Conservation (phyloP, 305 asterid genomes). For the Fraxinus sp. region DNA sequence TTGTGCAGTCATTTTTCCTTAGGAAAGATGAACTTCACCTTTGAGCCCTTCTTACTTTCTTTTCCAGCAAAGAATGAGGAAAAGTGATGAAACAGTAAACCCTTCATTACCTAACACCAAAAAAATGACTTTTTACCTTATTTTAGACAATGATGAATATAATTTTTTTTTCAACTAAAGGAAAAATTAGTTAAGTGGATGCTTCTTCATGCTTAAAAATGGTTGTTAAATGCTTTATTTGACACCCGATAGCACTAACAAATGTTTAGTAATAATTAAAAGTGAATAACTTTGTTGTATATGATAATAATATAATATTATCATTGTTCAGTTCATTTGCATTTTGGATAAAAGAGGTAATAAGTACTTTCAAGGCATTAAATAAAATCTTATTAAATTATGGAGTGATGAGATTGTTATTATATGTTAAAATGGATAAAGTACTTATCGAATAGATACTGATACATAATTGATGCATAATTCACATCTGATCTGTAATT, state of each 20-base stretch:
- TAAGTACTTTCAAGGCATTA: background rate
- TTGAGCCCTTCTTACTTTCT: conserved; percentile 4
- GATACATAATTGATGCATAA: background rate
- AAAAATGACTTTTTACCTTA: conserved; percentile 11
- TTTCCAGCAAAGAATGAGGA: conserved; percentile 6
- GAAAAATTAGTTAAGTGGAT: background rate
- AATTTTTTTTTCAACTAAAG: background rate
- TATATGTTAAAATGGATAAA: too few species aligned
- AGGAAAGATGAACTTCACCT: conserved; percentile 11
- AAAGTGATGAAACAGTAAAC: conserved; percentile 5
- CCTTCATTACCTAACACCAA: conserved; percentile 1
- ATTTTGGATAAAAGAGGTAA: background rate
- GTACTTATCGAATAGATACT: background rate
- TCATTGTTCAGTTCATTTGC: background rate
- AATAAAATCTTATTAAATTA: background rate
- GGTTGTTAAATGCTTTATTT: background rate
- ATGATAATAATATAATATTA: too few species aligned
- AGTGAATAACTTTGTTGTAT: background rate
- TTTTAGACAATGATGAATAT: background rate
- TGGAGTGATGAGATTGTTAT: background rate
- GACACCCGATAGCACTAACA: background rate
- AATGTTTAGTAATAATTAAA: background rate
- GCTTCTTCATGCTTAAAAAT: background rate
- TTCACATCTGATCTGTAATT: background rate
- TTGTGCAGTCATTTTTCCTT: conserved; percentile 4